Evolutionary conservation across 441 rosid genomes (phyloP).

Genomic region (Euphorbia schlechtendalii): DNA sequence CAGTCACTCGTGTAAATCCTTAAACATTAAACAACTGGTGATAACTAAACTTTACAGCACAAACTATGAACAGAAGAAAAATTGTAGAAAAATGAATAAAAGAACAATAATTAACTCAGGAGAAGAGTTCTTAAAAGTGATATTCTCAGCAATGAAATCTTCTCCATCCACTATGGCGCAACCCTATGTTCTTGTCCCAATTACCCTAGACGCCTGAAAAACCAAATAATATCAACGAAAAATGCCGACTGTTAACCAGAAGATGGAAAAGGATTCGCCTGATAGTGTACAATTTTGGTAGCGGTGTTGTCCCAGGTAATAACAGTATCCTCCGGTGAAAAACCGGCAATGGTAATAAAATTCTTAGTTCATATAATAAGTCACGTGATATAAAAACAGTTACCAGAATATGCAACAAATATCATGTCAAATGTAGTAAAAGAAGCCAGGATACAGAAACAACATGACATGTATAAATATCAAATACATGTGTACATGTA

Average conservation of each 20-base stretch:
- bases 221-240: background rate
- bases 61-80: background rate
- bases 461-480: too few relatives aligned
- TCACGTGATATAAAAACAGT: too few relatives aligned
- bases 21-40: too few relatives aligned
- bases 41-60: background rate
- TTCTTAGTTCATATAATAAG: slow-evolving; percentile 47
- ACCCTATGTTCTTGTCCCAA: slow-evolving; percentile 93
- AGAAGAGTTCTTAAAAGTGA: slow-evolving; percentile 90
- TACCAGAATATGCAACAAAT: too few relatives aligned
- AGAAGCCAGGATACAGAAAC: too few relatives aligned
- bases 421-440: too few relatives aligned
- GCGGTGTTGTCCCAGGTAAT: slow-evolving; percentile 87
- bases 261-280: slow-evolving; percentile 37
- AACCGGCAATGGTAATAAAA: slow-evolving; percentile 75
- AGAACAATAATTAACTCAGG: slow-evolving; percentile 48
- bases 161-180: slow-evolving; percentile 94
- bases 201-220: slow-evolving; percentile 54
- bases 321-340: slow-evolving; percentile 58
- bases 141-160: slow-evolving; percentile 90
- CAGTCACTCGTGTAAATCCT: too few relatives aligned
- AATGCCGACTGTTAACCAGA: background rate
- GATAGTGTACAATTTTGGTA: slow-evolving; percentile 72
- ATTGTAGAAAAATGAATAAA: background rate
- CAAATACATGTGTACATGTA: too few relatives aligned